These are phyloP conservation scores for Fusarium sp. DNA, from an alignment of 2,329 filamentous ascomycete genomes.

Conservation along the genomic window DNA sequence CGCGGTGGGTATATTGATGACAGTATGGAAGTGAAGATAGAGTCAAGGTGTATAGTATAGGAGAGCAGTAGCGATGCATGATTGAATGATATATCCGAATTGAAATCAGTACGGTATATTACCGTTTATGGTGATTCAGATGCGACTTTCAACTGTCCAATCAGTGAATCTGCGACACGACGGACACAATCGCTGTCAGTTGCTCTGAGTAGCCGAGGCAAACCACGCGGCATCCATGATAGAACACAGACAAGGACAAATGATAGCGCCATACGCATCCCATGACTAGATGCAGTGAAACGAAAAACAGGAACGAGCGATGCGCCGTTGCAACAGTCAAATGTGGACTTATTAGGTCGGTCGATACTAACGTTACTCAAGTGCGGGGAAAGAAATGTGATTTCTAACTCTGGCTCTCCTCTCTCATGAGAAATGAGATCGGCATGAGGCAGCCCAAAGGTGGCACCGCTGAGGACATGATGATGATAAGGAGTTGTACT, in stretches of 20 bases:
- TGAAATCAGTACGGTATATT: not conserved
- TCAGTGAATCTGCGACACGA: not conserved
- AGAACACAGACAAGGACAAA: not conserved
- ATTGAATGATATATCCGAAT: conserved; percentile 12
- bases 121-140: not conserved
- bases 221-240: conserved; percentile 15
- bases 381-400: not conserved
- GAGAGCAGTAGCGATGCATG: conserved; percentile 8
- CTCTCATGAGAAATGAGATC: conserved; percentile 13
- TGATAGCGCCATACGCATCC: not conserved
- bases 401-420: conserved; percentile 4
- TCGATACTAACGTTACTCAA: not conserved
- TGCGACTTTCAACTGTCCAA: not conserved
- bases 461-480: conserved; percentile 9
- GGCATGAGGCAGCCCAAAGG: conserved; percentile 7
- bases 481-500: conserved; percentile 22
- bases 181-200: not conserved
- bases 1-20: conserved; percentile 12
- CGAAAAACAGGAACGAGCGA: conserved; percentile 3
- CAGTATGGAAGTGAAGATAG: not conserved
- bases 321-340: not conserved
- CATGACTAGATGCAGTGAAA: conserved; percentile 3
- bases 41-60: not conserved
- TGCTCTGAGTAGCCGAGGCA: not conserved
- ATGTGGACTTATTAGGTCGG: not conserved